These are phyloP conservation scores for Mimosa pudica DNA, from an alignment of 306 rosid genomes.

Conservation along the genomic window DNA sequence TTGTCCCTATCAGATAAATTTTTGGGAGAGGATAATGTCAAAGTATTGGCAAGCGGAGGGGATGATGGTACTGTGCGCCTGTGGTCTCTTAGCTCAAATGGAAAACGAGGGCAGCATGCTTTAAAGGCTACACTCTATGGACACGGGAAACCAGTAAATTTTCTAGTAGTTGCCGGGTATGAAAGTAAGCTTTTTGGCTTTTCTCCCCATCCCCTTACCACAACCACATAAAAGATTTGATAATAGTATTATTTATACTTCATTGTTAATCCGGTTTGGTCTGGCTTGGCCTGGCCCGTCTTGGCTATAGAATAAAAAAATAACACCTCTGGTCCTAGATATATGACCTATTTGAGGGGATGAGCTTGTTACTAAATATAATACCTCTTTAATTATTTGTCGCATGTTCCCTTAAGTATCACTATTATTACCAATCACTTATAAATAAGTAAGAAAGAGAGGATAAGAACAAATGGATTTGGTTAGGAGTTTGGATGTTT, in stretches of 20 bases:
- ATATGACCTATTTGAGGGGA: too few species aligned
- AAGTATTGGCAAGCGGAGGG: conserved; percentile 92
- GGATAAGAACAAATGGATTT: too few species aligned
- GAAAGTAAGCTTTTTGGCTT: conserved; percentile 35
- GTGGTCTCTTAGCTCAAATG: conserved; percentile 74
- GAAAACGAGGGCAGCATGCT: conserved; percentile 69
- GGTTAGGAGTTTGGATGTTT: too few species aligned
- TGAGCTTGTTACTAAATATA: too few species aligned
- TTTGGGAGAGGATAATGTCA: conserved; percentile 66
- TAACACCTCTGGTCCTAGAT: too few species aligned
- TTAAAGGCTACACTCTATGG: conserved; percentile 78
- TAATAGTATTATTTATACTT: conserved; percentile 5
- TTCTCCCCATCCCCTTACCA: not conserved
- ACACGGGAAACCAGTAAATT: conserved; percentile 70
- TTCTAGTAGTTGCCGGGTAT: conserved; percentile 80
- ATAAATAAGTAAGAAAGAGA: too few species aligned
- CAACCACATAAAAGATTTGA: not conserved
- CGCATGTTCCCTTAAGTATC: too few species aligned
- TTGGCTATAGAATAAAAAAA: too few species aligned
- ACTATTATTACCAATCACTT: too few species aligned
- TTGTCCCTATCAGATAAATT: conserved; percentile 70
- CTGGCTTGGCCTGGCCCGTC: too few species aligned
- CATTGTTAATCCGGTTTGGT: not conserved
- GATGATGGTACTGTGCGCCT: conserved; percentile 91
- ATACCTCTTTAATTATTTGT: too few species aligned